phyloP scores from a whole-genome alignment of 306 rosid species.

The Rosa persica region DNA sequence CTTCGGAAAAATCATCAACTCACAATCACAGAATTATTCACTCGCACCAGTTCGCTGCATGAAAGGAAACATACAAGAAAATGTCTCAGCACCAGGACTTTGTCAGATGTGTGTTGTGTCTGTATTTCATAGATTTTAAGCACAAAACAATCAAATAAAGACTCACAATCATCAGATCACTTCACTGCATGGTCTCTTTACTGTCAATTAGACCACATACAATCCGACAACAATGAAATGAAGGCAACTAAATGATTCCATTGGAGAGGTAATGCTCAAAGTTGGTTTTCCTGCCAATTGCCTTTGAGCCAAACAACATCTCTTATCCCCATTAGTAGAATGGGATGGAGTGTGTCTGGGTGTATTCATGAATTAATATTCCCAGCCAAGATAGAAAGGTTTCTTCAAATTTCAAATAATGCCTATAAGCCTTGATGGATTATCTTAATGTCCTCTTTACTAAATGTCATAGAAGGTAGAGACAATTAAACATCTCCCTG shows the following conservation, averaged over 20 bases:
- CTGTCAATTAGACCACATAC: background rate
- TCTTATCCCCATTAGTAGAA: background rate
- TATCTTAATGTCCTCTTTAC: background rate
- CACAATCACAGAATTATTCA: conserved; percentile 19
- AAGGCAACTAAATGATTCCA: background rate
- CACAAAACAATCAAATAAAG: background rate
- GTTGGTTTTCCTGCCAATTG: background rate
- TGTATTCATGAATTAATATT: background rate
- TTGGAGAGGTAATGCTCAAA: background rate
- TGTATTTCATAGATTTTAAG: background rate
- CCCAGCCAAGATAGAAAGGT: background rate
- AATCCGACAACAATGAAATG: background rate
- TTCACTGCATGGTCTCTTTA: background rate
- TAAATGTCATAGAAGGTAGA: background rate
- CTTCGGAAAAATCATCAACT: conserved; percentile 26
- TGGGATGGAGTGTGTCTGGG: background rate
- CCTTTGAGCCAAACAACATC: background rate
- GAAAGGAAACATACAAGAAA: background rate
- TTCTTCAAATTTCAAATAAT: background rate
- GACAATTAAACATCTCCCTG: background rate
- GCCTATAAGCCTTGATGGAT: background rate
- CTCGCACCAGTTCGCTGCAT: conserved; percentile 53
- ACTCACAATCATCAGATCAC: background rate
- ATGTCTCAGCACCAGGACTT: background rate
- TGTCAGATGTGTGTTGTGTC: background rate